Percentiles rank a stretch among this genome's conserved stretches.
phyloP scores from a whole-genome alignment of 257 asterid species.

The Solanum sejunctum region DNA sequence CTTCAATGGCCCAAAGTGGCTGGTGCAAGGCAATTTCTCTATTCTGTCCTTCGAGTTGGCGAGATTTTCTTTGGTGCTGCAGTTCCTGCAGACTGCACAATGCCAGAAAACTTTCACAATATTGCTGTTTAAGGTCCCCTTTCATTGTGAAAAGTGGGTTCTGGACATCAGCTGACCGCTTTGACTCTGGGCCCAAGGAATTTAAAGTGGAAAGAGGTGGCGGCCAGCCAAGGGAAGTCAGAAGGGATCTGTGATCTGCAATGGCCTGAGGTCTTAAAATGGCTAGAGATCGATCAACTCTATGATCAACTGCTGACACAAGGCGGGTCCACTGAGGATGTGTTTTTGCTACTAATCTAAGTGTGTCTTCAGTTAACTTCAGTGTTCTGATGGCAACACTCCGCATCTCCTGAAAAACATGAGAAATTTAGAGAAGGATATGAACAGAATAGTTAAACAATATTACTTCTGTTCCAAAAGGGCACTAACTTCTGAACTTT shows the following conservation, averaged over 20 bases:
- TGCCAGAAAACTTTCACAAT: conserved; percentile 77
- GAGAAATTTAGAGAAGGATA: conserved; percentile 3
- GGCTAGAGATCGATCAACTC: conserved; percentile 92
- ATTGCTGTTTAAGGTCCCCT: conserved; percentile 69
- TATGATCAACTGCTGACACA: conserved; percentile 86
- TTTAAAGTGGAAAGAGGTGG: conserved; percentile 59
- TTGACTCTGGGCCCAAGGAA: conserved; percentile 36
- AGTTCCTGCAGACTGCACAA: conserved; percentile 86
- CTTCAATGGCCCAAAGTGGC: conserved; percentile 98
- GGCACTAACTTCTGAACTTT: conserved; percentile 55
- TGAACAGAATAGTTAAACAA: background rate
- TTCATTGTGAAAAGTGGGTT: conserved; percentile 77
- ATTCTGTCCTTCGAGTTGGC: conserved; percentile 68
- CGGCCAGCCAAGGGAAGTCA: conserved; percentile 96
- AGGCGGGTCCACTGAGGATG: conserved; percentile 84
- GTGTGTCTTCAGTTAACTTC: conserved; percentile 56
- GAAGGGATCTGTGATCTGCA: conserved; percentile 88
- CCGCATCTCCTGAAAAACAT: conserved; percentile 48
- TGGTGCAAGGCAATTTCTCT: conserved; percentile 40
- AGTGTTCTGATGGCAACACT: conserved; percentile 48
- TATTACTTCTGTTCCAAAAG: background rate
- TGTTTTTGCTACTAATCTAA: conserved; percentile 45
- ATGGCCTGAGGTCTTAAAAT: conserved; percentile 92
- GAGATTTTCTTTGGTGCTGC: conserved; percentile 69
- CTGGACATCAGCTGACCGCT: conserved; percentile 33